Conservation (phyloP, 1,284 basidiomycete species). For the Ceratobasidium sp. region DNA sequence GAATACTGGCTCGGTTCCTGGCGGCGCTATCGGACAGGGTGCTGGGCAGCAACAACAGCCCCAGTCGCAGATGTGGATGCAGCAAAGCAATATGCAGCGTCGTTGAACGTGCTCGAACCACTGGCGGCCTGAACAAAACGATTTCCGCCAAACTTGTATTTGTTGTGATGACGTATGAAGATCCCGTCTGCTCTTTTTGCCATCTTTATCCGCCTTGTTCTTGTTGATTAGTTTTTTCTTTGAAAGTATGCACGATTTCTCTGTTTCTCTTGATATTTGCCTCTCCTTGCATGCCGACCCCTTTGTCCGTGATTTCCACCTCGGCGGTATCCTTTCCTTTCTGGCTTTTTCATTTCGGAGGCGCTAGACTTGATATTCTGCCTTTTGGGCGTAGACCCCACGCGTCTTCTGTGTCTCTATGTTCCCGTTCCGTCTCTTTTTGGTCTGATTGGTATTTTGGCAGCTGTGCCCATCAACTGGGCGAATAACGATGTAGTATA, state of each 20-base stretch:
- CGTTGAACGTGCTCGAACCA: constrained; percentile 7
- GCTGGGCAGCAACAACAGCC: constrained; percentile 33
- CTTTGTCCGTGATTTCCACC: constrained; percentile 1
- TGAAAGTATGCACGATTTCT: constrained; percentile 29
- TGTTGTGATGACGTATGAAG: constrained; percentile 23
- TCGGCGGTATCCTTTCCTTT: constrained; percentile 18
- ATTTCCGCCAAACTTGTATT: constrained; percentile 17
- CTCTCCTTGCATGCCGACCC: constrained; percentile 1
- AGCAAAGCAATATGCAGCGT: constrained; percentile 41
- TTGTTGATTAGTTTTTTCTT: constrained; percentile 31
- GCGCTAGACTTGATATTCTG: constrained; percentile 1
- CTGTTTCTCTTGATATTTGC: not conserved
- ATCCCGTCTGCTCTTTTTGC: constrained; percentile 14
- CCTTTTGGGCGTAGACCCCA: constrained; percentile 3
- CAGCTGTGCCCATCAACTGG: constrained; percentile 19
- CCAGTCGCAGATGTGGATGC: constrained; percentile 45
- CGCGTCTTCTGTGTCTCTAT: constrained; percentile 27
- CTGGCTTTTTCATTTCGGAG: constrained; percentile 24
- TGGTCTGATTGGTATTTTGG: constrained; percentile 33
- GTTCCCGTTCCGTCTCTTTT: constrained; percentile 22
- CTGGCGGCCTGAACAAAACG: constrained; percentile 11
- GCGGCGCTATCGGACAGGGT: constrained; percentile 34
- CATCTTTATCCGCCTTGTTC: constrained; percentile 40
- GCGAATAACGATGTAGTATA: constrained; percentile 46
- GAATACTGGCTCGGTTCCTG: constrained; percentile 28